Evolutionary conservation across 2,329 filamentous ascomycete species (phyloP).

Genomic region (Verruconis gallopava): DNA sequence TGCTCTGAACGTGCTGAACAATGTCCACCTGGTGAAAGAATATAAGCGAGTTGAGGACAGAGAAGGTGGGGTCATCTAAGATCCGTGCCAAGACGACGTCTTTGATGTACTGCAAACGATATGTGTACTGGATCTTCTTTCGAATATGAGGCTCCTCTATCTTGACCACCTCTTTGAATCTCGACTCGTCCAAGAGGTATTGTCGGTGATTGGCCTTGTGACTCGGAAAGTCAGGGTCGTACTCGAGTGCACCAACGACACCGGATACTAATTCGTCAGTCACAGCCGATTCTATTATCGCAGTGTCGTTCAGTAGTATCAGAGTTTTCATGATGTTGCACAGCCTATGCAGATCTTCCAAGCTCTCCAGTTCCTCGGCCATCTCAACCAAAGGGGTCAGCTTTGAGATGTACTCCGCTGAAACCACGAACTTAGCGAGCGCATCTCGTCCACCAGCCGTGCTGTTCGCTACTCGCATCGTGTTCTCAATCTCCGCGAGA

Average conservation of each 20-base stretch:
- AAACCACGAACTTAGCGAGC: constrained; percentile 73
- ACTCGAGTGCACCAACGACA: constrained; percentile 90
- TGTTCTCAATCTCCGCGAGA: constrained; percentile 69
- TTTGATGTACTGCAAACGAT: constrained; percentile 90
- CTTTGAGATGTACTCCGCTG: constrained; percentile 75
- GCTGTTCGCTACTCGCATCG: constrained; percentile 66
- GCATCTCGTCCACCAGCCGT: constrained; percentile 69
- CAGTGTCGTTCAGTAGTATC: constrained; percentile 85
- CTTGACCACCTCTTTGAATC: constrained; percentile 90
- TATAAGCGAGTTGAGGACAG: constrained; percentile 91
- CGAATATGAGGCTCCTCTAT: constrained; percentile 74
- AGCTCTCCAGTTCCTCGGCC: constrained; percentile 83
- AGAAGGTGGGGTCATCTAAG: constrained; percentile 93
- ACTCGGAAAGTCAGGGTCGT: constrained; percentile 93
- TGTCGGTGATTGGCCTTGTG: constrained; percentile 96
- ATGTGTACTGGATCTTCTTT: constrained; percentile 91
- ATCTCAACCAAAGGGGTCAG: constrained; percentile 74
- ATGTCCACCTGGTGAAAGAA: constrained; percentile 99
- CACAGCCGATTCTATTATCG: constrained; percentile 88
- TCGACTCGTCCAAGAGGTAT: constrained; percentile 76
- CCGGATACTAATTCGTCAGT: constrained; percentile 80
- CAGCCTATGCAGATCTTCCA: constrained; percentile 73
- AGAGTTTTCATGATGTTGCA: constrained; percentile 98
- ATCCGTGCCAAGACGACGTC: constrained; percentile 96
- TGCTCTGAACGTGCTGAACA: constrained; percentile 82